Evolutionary conservation across 192 early-diverging fungal species (phyloP), one percentile per base, ranked within the genome.

Genomic region (Entomortierella chlamydospora): DNA sequence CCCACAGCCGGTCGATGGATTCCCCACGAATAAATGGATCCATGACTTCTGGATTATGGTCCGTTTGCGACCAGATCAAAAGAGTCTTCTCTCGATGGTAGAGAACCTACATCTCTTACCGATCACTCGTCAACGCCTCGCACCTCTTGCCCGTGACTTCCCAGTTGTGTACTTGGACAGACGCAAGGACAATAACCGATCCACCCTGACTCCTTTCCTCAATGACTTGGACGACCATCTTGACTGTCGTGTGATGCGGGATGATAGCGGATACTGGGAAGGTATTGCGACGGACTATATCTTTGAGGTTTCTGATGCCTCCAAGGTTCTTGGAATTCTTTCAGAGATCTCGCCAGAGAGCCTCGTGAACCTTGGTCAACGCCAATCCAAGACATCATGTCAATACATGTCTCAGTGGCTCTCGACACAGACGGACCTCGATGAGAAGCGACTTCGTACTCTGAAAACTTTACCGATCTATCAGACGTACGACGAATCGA

Each of bases 1-100:
- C 20, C 12, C 49, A 0, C 68, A 70, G 25, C 8, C 49, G 5
- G 26, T 43, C 0, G 20, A 63, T 2, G 39, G 29, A 23, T 65
- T 73, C 47, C 71, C 71, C 7, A 60, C 56, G 0, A 33, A 51
- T 43, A 22, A 73, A 0, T 73, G 71, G 71, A 25, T 73, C 25
- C 9, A 11, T 9, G 42, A 66, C 47, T 58, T 66, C 37, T 73
- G 71, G 71, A 25, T 20, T 20, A 57, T 72, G 42, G 34, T 41
- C 23, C 28, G 39, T 2, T 15, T 12, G 1, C 23, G 18, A 18
- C 0, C 1, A 2, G 17, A 34, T 0, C 33, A n/a, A n/a, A n/a
- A n/a, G n/a, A n/a, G n/a, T n/a, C n/a, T n/a, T n/a, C n/a, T n/a
- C n/a, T n/a, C 13, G n/a, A 41, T 1, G 49, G 25, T 73, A 0